Percentiles rank a stretch among this genome's conserved stretches.
Conservation (phyloP, 306 rosid species). For the Lablab purpureus region DNA sequence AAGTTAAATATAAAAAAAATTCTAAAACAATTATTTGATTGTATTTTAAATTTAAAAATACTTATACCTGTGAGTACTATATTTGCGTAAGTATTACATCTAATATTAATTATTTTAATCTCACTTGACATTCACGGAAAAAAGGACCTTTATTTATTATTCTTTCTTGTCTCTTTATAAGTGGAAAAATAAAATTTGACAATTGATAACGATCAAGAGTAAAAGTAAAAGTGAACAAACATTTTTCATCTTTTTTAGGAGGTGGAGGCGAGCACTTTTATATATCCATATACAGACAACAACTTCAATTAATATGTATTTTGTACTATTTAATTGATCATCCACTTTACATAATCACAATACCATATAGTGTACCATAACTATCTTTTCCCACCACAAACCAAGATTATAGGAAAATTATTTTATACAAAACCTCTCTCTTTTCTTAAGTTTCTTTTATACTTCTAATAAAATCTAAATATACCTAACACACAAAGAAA, state of each 20-base stretch:
- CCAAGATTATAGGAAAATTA: not conserved
- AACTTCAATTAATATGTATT: not conserved
- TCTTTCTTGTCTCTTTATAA: not conserved
- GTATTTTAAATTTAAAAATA: not conserved
- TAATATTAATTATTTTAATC: not conserved
- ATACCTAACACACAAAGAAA: not conserved
- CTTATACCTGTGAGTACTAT: not conserved
- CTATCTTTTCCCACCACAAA: not conserved
- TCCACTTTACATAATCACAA: not conserved
- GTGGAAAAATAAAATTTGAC: not conserved
- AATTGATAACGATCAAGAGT: not conserved
- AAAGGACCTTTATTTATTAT: not conserved
- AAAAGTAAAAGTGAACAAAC: not conserved
- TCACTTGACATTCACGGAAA: not conserved
- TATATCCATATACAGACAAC: conserved; percentile 18
- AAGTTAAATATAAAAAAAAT: not conserved
- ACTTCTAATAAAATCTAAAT: not conserved
- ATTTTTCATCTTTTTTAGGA: conserved; percentile 23
- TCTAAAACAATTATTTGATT: not conserved
- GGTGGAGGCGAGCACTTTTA: not conserved
- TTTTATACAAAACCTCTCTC: not conserved
- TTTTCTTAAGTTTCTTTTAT: not conserved
- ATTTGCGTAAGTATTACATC: not conserved
- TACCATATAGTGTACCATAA: not conserved
- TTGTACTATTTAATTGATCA: not conserved